Conservation (phyloP, 495 filamentous ascomycete species). For the Aspergillus egyptiacus region DNA sequence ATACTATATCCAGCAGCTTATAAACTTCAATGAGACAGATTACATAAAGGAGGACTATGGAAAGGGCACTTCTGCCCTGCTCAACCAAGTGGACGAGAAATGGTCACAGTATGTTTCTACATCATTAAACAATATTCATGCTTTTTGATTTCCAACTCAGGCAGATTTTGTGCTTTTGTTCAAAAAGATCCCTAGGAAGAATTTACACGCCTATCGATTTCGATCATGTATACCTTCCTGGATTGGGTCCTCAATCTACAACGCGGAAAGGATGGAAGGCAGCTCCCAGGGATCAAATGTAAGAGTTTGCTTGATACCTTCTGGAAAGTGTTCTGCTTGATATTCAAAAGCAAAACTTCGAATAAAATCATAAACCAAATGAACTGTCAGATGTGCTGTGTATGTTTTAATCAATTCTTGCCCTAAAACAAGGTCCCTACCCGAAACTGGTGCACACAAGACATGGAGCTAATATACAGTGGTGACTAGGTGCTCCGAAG, state of each 20-base stretch:
- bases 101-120: conserved; percentile 15
- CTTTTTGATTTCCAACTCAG: conserved; percentile 10
- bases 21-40: conserved; percentile 29
- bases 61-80: conserved; percentile 24
- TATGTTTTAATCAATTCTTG: conserved; percentile 18
- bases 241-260: conserved; percentile 27
- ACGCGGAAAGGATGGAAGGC: conserved; percentile 25
- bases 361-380: conserved; percentile 22
- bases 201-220: conserved; percentile 17
- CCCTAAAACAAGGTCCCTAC: too few relatives aligned
- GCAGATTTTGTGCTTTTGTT: conserved; percentile 24
- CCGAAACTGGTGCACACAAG: too few relatives aligned
- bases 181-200: conserved; percentile 20
- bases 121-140: conserved; percentile 8
- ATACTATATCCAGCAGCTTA: conserved; percentile 32
- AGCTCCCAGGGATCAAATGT: conserved; percentile 19
- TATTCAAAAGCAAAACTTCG: conserved; percentile 22
- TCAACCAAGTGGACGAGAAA: conserved; percentile 23
- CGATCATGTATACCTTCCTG: conserved; percentile 26
- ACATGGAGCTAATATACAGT: conserved; percentile 5
- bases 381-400: conserved; percentile 21
- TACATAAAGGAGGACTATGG: conserved; percentile 33
- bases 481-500: conserved; percentile 16
- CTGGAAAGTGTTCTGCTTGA: conserved; percentile 26
- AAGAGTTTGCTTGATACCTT: conserved; percentile 24